These are phyloP conservation scores for Rhizopus arrhizus DNA, from an alignment of 371 early-diverging fungal species.

Conservation along the genomic window DNA sequence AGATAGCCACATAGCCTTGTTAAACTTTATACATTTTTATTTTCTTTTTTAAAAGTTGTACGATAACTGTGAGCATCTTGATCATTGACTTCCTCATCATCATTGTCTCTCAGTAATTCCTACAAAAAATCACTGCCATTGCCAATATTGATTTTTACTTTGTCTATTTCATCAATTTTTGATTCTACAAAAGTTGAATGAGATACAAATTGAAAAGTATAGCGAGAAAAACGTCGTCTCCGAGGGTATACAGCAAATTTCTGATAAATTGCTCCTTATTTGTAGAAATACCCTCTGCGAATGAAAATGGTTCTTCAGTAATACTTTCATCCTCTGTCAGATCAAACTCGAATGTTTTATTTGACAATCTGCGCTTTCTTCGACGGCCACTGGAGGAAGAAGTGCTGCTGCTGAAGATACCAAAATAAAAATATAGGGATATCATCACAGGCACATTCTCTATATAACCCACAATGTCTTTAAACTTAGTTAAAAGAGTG, in stretches of 20 bases:
- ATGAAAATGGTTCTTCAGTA: slow-evolving; percentile 9
- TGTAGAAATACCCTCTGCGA: slow-evolving; percentile 26
- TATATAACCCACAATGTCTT: slow-evolving; percentile 46
- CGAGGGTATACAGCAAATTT: slow-evolving; percentile 23
- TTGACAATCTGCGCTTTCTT: slow-evolving; percentile 22
- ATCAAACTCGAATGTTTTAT: slow-evolving; percentile 5
- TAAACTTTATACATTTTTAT: not conserved
- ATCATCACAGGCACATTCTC: slow-evolving; percentile 16
- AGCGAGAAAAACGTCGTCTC: slow-evolving; percentile 28
- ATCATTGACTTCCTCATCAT: slow-evolving; percentile 9
- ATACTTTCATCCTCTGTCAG: slow-evolving; percentile 19
- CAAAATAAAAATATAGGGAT: slow-evolving; percentile 2
- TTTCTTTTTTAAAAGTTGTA: not conserved
- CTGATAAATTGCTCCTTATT: slow-evolving; percentile 31
- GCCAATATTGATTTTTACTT: slow-evolving; percentile 16
- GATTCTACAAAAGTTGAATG: slow-evolving; percentile 33
- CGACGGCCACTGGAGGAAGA: slow-evolving; percentile 11
- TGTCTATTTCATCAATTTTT: slow-evolving; percentile 29
- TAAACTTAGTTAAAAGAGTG: slow-evolving; percentile 49
- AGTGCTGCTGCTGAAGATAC: slow-evolving; percentile 13
- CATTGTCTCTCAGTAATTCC: slow-evolving; percentile 20
- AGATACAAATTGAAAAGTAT: slow-evolving; percentile 29
- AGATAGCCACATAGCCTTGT: slow-evolving; percentile 38
- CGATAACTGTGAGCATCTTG: not conserved
- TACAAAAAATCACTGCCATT: slow-evolving; percentile 23